A percentile compares a stretch with the other conserved stretches of the same genome.
Conservation (phyloP, 2,329 filamentous ascomycete species). For the Phaeosphaeriaceae sp. region DNA sequence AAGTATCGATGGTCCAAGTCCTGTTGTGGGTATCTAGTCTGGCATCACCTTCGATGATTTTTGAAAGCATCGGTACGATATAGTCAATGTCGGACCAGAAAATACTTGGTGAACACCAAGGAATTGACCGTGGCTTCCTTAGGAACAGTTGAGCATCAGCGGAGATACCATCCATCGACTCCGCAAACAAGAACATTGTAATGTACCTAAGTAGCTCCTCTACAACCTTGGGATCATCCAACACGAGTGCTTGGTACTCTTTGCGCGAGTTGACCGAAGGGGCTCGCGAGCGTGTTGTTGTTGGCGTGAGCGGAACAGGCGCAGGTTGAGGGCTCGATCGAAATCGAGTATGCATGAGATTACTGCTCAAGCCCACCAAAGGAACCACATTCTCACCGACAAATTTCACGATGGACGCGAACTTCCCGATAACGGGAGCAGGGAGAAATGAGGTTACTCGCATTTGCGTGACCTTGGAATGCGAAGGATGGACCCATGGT, state of each 20-base stretch:
- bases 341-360: slow-evolving; percentile 18
- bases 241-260: not conserved
- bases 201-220: slow-evolving; percentile 32
- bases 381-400: slow-evolving; percentile 33
- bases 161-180: slow-evolving; percentile 33
- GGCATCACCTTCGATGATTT: slow-evolving; percentile 21
- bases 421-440: slow-evolving; percentile 31
- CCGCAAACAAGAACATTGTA: slow-evolving; percentile 33
- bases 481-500: slow-evolving; percentile 40
- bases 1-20: slow-evolving; percentile 32
- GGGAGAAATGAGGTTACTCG: slow-evolving; percentile 34
- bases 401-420: slow-evolving; percentile 25
- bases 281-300: slow-evolving; percentile 2
- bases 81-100: slow-evolving; percentile 36
- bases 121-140: slow-evolving; percentile 25
- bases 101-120: slow-evolving; percentile 26
- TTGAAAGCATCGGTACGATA: slow-evolving; percentile 30
- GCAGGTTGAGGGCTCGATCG: slow-evolving; percentile 11
- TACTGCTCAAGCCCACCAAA: slow-evolving; percentile 26
- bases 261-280: slow-evolving; percentile 3
- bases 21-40: slow-evolving; percentile 5
- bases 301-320: slow-evolving; percentile 19
- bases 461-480: slow-evolving; percentile 28
- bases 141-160: slow-evolving; percentile 37
- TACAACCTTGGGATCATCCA: slow-evolving; percentile 27